These are phyloP conservation scores for Hypoxylon sp. DNA, from an alignment of 2,329 filamentous ascomycete genomes.

Conservation along the genomic window DNA sequence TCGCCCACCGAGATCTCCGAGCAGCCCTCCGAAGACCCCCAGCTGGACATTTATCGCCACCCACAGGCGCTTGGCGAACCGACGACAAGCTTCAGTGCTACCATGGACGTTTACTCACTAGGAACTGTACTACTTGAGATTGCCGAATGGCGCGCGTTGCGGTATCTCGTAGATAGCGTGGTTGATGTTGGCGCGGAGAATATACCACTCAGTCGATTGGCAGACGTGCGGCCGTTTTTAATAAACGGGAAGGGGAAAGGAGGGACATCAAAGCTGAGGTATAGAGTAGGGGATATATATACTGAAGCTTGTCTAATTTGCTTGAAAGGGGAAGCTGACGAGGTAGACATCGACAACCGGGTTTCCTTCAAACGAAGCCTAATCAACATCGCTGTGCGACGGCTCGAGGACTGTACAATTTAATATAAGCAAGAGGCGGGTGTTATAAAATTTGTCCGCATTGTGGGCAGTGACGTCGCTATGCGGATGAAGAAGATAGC, in stretches of 20 bases:
- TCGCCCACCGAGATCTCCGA: constrained; percentile 9
- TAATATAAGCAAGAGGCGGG: background rate
- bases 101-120: constrained; percentile 6
- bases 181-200: background rate
- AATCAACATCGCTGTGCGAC: background rate
- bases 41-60: constrained; percentile 12
- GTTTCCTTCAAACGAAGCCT: background rate
- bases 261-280: background rate
- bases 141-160: constrained; percentile 9
- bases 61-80: constrained; percentile 6
- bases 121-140: constrained; percentile 2
- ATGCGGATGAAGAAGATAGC: too few species aligned
- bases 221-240: background rate
- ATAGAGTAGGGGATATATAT: constrained; percentile 9
- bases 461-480: too few species aligned
- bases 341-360: background rate
- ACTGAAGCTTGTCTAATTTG: background rate
- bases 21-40: constrained; percentile 1
- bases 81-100: constrained; percentile 1
- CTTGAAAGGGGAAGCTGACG: background rate
- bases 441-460: too few species aligned
- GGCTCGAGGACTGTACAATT: background rate
- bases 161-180: constrained; percentile 4
- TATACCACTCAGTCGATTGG: constrained; percentile 4
- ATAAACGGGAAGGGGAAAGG: background rate